Base-by-base conservation (phyloP, 2,329 filamentous ascomycete species). In the Alternaria sp. region DNA sequence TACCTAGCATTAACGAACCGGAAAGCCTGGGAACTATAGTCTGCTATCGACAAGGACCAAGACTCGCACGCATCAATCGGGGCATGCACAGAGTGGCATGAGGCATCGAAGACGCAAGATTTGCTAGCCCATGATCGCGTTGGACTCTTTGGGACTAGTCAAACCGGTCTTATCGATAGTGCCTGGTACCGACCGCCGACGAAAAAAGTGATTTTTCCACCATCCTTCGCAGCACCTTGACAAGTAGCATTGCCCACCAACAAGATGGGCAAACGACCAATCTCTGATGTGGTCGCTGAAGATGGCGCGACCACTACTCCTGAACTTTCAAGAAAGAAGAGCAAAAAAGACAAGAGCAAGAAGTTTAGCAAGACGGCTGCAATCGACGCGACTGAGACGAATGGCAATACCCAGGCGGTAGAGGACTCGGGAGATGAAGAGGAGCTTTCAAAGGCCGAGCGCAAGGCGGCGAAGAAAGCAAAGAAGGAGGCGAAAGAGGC, bases 401-500 rank as follows among this genome's bases (percentile, higher is more conserved):
- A 71, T 58, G 68, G 62, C 44, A 51, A 54, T 36, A 44, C 54
- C n/a, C 64, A 63, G 26, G 62, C 61, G 7, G 57, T 64, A 63
- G 66, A 56, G 21, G 37, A 54, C 13, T 62, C 62, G 6, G 73
- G 58, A 33, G 72, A 75, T 41, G 72, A 74, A 6, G 72, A 74
- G 33, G 73, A 72, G 48, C 65, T 73, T 8, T 75, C 76, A 3
- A 80, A 80, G 65, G 79, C 76, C 3, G 78, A 78, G 66, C 75
- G 74, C 44, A 81, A 81, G 65, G 78, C 78, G 4, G 72, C 72
- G 31, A 80, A 78, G 65, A 77, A 76, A 63, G 77, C 75, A 13
- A 76, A 76, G 66, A 80, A 77, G 61, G 78, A 77, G 28, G 78
- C 76, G 9, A 76, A 71, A 57, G 72, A 71, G 50, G 65, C 68